Percentiles rank a stretch among this genome's conserved stretches.
These are phyloP conservation scores for Dicorynia guianensis DNA, from an alignment of 306 rosid genomes.

Conservation along the genomic window DNA sequence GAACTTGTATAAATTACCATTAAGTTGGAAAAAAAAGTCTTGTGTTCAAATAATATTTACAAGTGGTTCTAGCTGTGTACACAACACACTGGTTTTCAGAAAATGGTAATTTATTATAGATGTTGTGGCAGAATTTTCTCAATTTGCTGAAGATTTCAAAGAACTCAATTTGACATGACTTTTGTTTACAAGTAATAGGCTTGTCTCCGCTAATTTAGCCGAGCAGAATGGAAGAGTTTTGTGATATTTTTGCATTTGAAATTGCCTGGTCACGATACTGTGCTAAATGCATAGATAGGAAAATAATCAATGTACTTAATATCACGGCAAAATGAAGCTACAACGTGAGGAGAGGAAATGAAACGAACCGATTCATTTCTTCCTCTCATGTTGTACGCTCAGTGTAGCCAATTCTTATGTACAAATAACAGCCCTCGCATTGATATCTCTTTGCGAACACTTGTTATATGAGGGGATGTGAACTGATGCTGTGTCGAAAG, in stretches of 20 bases:
- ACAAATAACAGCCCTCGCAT: too few species aligned
- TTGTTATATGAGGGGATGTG: slow-evolving; percentile 43
- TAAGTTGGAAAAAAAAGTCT: slow-evolving; percentile 31
- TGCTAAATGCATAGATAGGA: slow-evolving; percentile 48
- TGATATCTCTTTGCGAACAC: slow-evolving; percentile 40
- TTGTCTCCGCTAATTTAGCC: slow-evolving; percentile 30
- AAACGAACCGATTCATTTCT: too few species aligned
- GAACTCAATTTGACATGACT: slow-evolving; percentile 9
- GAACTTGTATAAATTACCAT: slow-evolving; percentile 24
- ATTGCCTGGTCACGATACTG: slow-evolving; percentile 32
- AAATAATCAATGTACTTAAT: too few species aligned
- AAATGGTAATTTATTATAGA: slow-evolving; percentile 28
- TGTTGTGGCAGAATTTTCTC: slow-evolving; percentile 12
- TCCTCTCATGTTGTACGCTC: too few species aligned
- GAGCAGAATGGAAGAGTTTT: slow-evolving; percentile 34
- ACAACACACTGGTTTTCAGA: slow-evolving; percentile 14
- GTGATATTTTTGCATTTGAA: slow-evolving; percentile 35
- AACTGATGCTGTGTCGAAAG: slow-evolving; percentile 46
- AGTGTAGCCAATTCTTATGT: too few species aligned
- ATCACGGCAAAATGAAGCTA: too few species aligned
- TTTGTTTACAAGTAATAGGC: slow-evolving; percentile 5
- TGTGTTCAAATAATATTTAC: slow-evolving; percentile 15
- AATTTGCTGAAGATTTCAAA: slow-evolving; percentile 33
- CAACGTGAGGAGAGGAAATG: too few species aligned
- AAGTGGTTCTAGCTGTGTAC: slow-evolving; percentile 27